A percentile compares a stretch with the other conserved stretches of the same genome.
Evolutionary conservation across 371 early-diverging fungal species (phyloP).

Genomic region (Rhizopus delemar): DNA sequence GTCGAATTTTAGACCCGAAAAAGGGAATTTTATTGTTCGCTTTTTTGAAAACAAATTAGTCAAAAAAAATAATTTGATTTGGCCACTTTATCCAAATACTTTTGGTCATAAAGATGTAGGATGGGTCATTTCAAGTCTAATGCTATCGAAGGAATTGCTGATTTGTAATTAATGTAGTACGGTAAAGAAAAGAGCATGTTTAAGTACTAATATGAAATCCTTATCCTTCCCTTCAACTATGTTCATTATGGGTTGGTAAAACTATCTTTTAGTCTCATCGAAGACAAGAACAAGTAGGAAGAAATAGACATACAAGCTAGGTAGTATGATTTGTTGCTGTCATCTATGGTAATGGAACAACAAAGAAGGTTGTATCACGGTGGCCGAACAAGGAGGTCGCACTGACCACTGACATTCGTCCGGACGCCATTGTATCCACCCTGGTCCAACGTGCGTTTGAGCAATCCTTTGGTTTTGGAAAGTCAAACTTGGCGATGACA

Average conservation of each 20-base stretch:
- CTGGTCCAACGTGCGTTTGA: slow-evolving; percentile 33
- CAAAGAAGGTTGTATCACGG: neutral
- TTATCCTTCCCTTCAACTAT: too few species aligned
- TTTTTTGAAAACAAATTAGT: neutral
- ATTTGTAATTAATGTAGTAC: too few species aligned
- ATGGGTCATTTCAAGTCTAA: too few species aligned
- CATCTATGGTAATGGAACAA: neutral
- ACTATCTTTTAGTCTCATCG: slow-evolving; percentile 2
- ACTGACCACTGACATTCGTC: slow-evolving; percentile 21
- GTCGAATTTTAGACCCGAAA: neutral
- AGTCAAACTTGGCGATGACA: slow-evolving; percentile 31
- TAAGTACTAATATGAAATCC: too few species aligned
- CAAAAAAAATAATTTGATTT: too few species aligned
- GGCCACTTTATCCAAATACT: too few species aligned
- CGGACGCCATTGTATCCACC: slow-evolving; percentile 30
- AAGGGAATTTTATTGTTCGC: neutral
- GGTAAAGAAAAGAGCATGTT: too few species aligned
- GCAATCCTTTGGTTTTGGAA: slow-evolving; percentile 32
- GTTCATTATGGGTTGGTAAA: neutral
- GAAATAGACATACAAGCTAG: slow-evolving; percentile 2
- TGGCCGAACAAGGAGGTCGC: neutral
- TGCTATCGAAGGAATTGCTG: too few species aligned
- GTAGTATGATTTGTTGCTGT: slow-evolving; percentile 1
- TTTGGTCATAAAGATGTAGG: too few species aligned
- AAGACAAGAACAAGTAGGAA: slow-evolving; percentile 7